Conservation (phyloP, 257 asterid genomes). For the Lithospermum erythrorhizon region DNA sequence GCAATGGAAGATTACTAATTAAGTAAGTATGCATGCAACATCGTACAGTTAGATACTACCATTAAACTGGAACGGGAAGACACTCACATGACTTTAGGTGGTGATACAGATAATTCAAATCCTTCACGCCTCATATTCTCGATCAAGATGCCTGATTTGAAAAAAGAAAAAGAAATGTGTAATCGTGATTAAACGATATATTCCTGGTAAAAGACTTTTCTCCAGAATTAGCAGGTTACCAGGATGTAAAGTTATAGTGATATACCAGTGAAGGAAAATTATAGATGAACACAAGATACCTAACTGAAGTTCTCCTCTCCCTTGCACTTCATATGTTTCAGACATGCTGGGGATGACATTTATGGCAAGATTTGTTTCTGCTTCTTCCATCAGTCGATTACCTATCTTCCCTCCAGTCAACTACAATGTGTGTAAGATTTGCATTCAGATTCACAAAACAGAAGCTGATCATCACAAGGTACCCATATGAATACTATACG, state of each 20-base stretch:
- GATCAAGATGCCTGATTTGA: constrained; percentile 66
- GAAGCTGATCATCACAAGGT: background rate
- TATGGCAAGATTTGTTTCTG: constrained; percentile 94
- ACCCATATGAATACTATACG: background rate
- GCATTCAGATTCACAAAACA: background rate
- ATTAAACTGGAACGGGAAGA: background rate
- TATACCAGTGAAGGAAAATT: background rate
- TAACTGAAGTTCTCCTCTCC: constrained; percentile 98
- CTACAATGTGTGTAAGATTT: constrained; percentile 19
- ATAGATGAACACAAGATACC: constrained; percentile 38
- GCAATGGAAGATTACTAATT: background rate
- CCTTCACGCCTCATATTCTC: constrained; percentile 99
- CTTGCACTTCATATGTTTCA: constrained; percentile 96
- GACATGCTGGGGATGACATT: constrained; percentile 82
- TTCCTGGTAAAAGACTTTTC: constrained; percentile 1
- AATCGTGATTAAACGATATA: background rate
- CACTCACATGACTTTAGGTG: constrained; percentile 98
- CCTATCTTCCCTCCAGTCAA: constrained; percentile 97
- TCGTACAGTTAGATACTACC: background rate
- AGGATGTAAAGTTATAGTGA: background rate
- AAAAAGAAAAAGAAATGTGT: background rate
- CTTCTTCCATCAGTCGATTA: constrained; percentile 82
- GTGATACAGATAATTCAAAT: constrained; percentile 92
- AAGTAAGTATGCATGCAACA: background rate
- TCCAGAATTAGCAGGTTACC: constrained; percentile 1